phyloP scores from a whole-genome alignment of 169 alveolate species.

The Cryptosporidium andersoni region DNA sequence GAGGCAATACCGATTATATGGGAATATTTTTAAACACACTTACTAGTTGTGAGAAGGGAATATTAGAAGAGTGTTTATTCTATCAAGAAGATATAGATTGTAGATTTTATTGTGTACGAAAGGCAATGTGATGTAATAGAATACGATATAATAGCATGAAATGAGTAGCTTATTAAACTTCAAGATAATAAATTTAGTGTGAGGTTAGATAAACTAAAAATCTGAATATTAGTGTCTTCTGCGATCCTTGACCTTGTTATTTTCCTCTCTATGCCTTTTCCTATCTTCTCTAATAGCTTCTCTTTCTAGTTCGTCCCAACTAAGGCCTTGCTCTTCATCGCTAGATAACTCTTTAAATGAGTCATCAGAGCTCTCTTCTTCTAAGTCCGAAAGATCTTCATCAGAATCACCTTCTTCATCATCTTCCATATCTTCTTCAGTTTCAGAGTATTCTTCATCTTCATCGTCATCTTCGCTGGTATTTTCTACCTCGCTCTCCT shows the following conservation, averaged over 20 bases:
- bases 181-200: not conserved
- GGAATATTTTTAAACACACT: conserved; percentile 41
- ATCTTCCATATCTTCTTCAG: conserved; percentile 83
- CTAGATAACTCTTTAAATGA: conserved; percentile 71
- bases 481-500: conserved; percentile 68
- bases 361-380: conserved; percentile 79
- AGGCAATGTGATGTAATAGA: not conserved
- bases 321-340: conserved; percentile 86
- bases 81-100: conserved; percentile 3
- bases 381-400: conserved; percentile 79
- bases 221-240: conserved; percentile 40
- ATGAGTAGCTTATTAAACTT: not conserved
- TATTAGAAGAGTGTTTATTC: conserved; percentile 41
- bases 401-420: conserved; percentile 86
- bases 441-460: conserved; percentile 76
- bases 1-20: conserved; percentile 38
- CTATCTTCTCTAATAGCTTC: conserved; percentile 72
- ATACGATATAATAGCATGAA: not conserved
- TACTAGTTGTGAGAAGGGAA: conserved; percentile 42
- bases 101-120: conserved; percentile 35
- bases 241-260: conserved; percentile 16
- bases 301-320: conserved; percentile 88
- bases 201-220: not conserved
- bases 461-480: conserved; percentile 85
- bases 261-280: conserved; percentile 52